Conservation (phyloP, 192 early-diverging fungal genomes). For the Linnemannia elongata region DNA sequence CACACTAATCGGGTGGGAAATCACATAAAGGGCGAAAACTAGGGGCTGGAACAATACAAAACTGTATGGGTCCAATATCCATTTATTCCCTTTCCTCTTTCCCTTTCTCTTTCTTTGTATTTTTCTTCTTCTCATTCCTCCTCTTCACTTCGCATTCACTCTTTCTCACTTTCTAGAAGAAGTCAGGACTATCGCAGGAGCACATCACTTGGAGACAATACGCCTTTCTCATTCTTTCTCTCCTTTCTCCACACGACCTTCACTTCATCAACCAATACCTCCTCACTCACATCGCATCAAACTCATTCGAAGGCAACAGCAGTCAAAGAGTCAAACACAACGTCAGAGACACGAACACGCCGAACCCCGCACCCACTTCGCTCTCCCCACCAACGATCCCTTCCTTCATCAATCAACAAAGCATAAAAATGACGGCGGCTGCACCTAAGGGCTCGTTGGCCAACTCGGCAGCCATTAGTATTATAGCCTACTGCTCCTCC, state of each 20-base stretch:
- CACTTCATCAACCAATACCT: neutral
- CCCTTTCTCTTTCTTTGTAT: neutral
- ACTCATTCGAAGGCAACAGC: neutral
- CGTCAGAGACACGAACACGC: neutral
- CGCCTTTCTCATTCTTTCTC: neutral
- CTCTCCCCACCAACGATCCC: neutral
- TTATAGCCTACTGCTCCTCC: slow-evolving; percentile 88
- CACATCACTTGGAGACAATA: neutral
- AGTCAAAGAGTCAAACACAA: neutral
- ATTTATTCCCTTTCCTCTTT: neutral
- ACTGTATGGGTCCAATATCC: no score
- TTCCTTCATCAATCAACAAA: neutral
- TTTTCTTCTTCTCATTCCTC: neutral
- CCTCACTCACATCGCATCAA: neutral
- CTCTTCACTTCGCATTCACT: neutral
- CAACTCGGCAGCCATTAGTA: slow-evolving; percentile 70
- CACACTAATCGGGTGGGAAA: neutral
- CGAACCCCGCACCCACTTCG: no score
- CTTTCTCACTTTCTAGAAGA: neutral
- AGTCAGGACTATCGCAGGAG: neutral
- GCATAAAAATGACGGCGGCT: slow-evolving; percentile 18
- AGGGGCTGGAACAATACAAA: neutral
- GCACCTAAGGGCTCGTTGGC: slow-evolving; percentile 24
- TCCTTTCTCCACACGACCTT: neutral
- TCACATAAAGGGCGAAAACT: neutral